Evolutionary conservation across 2,329 filamentous ascomycete species (phyloP), one percentile per base, ranked within the genome.

Genomic region (Scleromitrula shiraiana): DNA sequence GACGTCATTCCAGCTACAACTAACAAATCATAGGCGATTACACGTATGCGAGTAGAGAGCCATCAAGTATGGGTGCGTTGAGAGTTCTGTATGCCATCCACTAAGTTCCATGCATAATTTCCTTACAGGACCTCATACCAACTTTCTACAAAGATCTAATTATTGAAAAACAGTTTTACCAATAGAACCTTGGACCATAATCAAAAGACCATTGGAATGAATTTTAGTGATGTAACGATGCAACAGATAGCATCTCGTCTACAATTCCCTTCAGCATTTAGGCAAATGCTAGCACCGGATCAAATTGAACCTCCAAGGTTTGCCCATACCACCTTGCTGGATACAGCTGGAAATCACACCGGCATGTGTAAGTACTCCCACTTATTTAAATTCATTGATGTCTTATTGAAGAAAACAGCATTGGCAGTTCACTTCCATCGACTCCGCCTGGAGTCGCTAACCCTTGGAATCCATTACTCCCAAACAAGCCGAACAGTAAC

Each of bases 301-400:
- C 41, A 44, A 10, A 44, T 44, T 27, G 41, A 44, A 6, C 41
- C 41, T 24, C 41, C 41, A 36, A 9, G 41, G 9, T 44, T 44
- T 15, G 24, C 41, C 2, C 41, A 44, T 10, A 44, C 26, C 12
- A 44, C 41, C 36, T 19, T 44, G 7, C 36, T 44, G 26, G 41
- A 44, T 20, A 27, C 22, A 5, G 20, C 32, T 26, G 32, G 41
- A n/a, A 44, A 44, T 3, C 17, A 44, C 20, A 9, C 23, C 5
- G 41, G 41, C 5, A 37, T 44, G 32, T 15, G 41, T 44, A 22
- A 27, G 41, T 44, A 2, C 2, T 5, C 12, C 8, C 17, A 14
- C 9, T 14, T n/a, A 5, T 3, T n/a, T 7, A 14, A 33, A n/a
- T 5, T 5, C 30, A 33, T 3, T 15, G 30, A 15, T n/a, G 30